A percentile compares a stretch with the other conserved stretches of the same genome.
phyloP scores from a whole-genome alignment of 148 eudicot species.

The Vaccinium macrocarpon region DNA sequence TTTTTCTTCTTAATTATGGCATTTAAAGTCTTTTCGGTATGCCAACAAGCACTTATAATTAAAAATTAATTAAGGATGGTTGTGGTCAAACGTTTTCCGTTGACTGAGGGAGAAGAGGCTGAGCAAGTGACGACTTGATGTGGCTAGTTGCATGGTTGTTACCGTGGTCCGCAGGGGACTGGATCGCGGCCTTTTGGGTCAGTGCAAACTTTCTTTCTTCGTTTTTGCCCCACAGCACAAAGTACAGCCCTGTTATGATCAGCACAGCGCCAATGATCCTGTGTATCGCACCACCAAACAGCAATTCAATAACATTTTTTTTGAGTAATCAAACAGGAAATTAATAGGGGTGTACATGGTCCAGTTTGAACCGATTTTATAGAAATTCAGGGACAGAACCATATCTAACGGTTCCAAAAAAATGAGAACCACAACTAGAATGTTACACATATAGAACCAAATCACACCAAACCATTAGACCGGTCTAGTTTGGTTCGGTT shows the following conservation, averaged over 20 bases:
- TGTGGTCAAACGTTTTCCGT: conserved; percentile 58
- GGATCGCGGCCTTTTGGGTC: conserved; percentile 47
- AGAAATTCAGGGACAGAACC: too few species aligned
- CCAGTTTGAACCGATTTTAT: too few species aligned
- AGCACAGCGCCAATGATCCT: conserved; percentile 92
- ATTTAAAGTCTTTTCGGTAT: not conserved
- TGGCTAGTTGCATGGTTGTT: conserved; percentile 46
- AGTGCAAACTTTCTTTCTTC: conserved; percentile 65
- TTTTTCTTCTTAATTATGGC: conserved; percentile 7
- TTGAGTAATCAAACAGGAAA: not conserved
- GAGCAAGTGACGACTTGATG: conserved; percentile 65
- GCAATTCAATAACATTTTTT: not conserved
- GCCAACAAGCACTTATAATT: conserved; percentile 11
- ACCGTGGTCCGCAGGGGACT: conserved; percentile 49
- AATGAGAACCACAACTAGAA: too few species aligned
- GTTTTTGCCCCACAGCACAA: conserved; percentile 93
- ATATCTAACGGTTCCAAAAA: too few species aligned
- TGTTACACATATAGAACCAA: too few species aligned
- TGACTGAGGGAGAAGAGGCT: conserved; percentile 75
- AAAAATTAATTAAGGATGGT: not conserved
- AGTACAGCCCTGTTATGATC: conserved; percentile 85
- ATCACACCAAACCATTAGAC: too few species aligned
- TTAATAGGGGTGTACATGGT: too few species aligned
- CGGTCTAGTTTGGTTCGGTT: too few species aligned
- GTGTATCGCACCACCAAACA: conserved; percentile 20